Conservation (phyloP, 345 rosid genomes). For the Carallia pectinifolia region DNA sequence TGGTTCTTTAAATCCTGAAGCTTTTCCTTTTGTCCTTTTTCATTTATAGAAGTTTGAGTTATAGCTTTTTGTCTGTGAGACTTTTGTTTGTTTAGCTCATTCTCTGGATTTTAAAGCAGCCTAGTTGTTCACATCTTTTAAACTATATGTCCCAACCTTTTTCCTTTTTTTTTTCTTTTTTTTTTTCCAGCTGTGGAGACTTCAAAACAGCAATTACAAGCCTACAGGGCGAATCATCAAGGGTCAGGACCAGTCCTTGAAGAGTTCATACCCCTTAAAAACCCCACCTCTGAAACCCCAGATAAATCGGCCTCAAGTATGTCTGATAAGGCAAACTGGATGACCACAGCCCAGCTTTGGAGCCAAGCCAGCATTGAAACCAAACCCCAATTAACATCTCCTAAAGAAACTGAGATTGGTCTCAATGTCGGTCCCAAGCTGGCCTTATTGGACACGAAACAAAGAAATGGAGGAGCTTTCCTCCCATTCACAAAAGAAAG, state of each 20-base stretch:
- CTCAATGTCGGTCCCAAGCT: slow-evolving; percentile 57
- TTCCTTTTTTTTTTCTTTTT: background rate
- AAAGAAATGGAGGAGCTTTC: slow-evolving; percentile 84
- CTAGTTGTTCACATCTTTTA: background rate
- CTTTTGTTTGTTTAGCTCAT: slow-evolving; percentile 16
- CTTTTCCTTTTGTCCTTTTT: slow-evolving; percentile 30
- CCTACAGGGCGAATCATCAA: slow-evolving; percentile 59
- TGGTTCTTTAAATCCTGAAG: background rate
- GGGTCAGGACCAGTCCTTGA: slow-evolving; percentile 70
- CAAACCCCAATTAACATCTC: slow-evolving; percentile 34
- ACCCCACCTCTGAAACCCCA: slow-evolving; percentile 35
- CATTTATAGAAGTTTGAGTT: slow-evolving; percentile 40
- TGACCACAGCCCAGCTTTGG: slow-evolving; percentile 96
- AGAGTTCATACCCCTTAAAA: slow-evolving; percentile 92
- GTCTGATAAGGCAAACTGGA: slow-evolving; percentile 75
- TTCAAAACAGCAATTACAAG: slow-evolving; percentile 78
- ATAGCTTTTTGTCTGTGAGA: slow-evolving; percentile 24
- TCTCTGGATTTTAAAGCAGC: slow-evolving; percentile 26
- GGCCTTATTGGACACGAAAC: slow-evolving; percentile 49
- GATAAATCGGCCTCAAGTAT: slow-evolving; percentile 35
- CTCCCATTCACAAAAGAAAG: slow-evolving; percentile 88
- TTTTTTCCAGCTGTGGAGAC: slow-evolving; percentile 68
- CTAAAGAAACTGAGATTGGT: slow-evolving; percentile 50
- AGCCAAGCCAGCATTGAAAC: slow-evolving; percentile 63
- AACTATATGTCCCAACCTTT: background rate